Base-by-base conservation (phyloP, 2,329 filamentous ascomycete genomes). In the Penicillium sp. region DNA sequence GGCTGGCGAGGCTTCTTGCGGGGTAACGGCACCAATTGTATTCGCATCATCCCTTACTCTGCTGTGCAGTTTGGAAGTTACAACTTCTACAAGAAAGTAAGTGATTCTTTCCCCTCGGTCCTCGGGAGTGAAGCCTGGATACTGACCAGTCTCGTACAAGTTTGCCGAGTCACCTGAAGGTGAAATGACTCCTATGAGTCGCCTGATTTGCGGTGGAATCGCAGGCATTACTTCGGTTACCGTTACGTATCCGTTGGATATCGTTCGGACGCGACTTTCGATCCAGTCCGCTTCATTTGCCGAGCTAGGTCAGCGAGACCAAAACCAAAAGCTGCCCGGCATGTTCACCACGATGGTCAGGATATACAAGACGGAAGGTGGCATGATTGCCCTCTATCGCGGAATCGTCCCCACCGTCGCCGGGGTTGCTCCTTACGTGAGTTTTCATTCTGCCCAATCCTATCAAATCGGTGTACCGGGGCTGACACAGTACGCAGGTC, bases 31-130 rank as follows among this genome's bases (percentile, higher is more conserved):
- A 96, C 92, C 55, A 99, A 99, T 73, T 99, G 94, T 79, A 90
- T 99, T 65, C 89, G 94, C 56, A 99, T 99, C 61, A 90, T 99
- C 46, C 94, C 94, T 4, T 99, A 99, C 73, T 97, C 92, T 44
- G 94, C 94, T 10, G 94, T 97, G 36, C 94, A 99, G 69, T 99
- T 99, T 73, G 92, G 92, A 62, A 95, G 91, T 69, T 99, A 97
- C 78, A 97, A 95, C 70, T 85, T 97, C 62, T 99, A 99, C 76
- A 96, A 95, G 74, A 83, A 85, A 76, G 92, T 95, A 76, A 70
- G 86, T 75, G 11, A 16, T 14, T 42, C 35, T 16, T 18, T 25
- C 20, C 18, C 2, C 7, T 14, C 25, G 1, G 18, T 36, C 13
- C 33, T 13, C 16, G 9, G 16, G 16, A 20, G 35, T 20, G 20